phyloP scores from a whole-genome alignment of 2,329 filamentous ascomycete species.

The Blastomyces gilchristii region DNA sequence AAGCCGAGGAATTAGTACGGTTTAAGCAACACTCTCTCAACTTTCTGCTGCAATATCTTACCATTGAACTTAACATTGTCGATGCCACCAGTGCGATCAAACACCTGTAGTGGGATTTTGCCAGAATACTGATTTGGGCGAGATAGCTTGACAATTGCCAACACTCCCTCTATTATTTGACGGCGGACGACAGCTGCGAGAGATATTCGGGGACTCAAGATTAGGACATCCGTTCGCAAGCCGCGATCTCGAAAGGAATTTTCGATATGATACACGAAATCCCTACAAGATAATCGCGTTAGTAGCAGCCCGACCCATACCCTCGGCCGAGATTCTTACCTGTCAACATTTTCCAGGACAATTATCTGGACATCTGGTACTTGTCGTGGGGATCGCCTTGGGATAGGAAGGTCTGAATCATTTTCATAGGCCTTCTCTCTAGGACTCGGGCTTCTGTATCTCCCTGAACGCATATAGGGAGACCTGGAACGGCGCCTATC shows the following conservation, averaged over 20 bases:
- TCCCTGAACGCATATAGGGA: conserved; percentile 53
- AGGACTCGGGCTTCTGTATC: conserved; percentile 61
- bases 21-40: conserved; percentile 6
- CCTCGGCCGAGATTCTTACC: conserved; percentile 24
- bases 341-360: conserved; percentile 63
- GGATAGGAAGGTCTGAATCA: conserved; percentile 58
- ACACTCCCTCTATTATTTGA: conserved; percentile 80
- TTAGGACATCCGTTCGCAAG: conserved; percentile 67
- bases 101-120: conserved; percentile 73
- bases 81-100: conserved; percentile 65
- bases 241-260: conserved; percentile 60
- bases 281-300: conserved; percentile 34
- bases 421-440: conserved; percentile 42
- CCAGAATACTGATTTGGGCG: conserved; percentile 56
- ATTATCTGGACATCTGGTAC: conserved; percentile 87
- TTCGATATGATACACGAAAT: conserved; percentile 77
- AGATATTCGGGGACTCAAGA: conserved; percentile 64
- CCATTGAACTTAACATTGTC: conserved; percentile 70
- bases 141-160: conserved; percentile 70
- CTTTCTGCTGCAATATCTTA: conserved; percentile 23
- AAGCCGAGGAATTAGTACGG: not conserved
- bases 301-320: conserved; percentile 7
- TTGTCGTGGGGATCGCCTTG: conserved; percentile 59
- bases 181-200: conserved; percentile 70
- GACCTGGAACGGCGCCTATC: conserved; percentile 59